These are phyloP conservation scores for Colletotrichum karsti DNA, from an alignment of 2,329 filamentous ascomycete species.

Conservation along the genomic window DNA sequence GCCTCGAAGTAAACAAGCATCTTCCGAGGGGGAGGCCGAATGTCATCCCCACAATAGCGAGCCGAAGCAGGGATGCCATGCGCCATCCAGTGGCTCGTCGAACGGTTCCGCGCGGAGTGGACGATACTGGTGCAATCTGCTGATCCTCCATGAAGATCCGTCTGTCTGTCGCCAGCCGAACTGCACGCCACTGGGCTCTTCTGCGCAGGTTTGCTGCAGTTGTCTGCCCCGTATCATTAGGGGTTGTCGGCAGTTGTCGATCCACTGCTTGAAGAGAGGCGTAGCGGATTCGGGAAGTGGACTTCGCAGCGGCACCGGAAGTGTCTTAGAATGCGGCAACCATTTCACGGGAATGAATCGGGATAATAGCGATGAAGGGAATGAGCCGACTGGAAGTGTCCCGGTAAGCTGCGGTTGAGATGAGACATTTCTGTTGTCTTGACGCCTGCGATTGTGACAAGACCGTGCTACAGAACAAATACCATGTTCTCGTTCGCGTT, in stretches of 20 bases:
- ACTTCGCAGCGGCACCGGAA: neutral
- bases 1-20: neutral
- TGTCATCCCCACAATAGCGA: neutral
- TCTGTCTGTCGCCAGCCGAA: neutral
- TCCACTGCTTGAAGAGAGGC: neutral
- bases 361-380: neutral
- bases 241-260: slow-evolving; percentile 7
- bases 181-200: neutral
- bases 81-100: neutral
- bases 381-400: neutral
- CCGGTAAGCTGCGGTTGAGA: neutral
- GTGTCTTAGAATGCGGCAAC: neutral
- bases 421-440: neutral
- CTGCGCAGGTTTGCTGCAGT: neutral
- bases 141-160: slow-evolving; percentile 16
- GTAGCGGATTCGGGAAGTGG: neutral
- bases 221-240: neutral
- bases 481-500: neutral
- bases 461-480: neutral
- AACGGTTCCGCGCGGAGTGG: slow-evolving; percentile 2
- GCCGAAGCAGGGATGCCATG: slow-evolving; percentile 21
- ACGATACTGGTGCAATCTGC: slow-evolving; percentile 7
- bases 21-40: neutral
- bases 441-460: neutral
- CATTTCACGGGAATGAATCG: neutral